phyloP scores from a whole-genome alignment of 371 early-diverging fungal genomes.

The Mucor piriformis region DNA sequence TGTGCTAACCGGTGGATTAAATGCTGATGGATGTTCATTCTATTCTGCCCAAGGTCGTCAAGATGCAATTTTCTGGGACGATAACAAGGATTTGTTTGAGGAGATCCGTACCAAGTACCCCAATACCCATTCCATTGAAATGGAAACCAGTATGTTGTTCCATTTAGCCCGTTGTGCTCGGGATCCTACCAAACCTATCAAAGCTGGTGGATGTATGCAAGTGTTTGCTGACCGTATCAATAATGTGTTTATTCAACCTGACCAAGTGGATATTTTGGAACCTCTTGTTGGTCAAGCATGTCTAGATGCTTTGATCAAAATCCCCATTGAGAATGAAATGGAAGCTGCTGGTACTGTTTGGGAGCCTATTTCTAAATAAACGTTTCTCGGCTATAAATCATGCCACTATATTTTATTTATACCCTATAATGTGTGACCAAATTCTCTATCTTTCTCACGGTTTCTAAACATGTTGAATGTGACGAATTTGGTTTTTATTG shows the following conservation, averaged over 20 bases:
- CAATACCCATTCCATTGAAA: conserved; percentile 77
- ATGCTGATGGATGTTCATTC: conserved; percentile 90
- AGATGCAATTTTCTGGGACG: conserved; percentile 80
- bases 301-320: conserved; percentile 71
- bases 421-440: too few relatives aligned
- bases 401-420: neutral
- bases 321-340: conserved; percentile 48
- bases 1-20: conserved; percentile 74
- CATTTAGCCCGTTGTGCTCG: conserved; percentile 74
- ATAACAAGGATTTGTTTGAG: conserved; percentile 68
- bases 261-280: conserved; percentile 63
- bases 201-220: conserved; percentile 83
- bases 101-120: conserved; percentile 58
- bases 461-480: too few relatives aligned
- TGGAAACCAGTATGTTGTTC: conserved; percentile 90
- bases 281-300: conserved; percentile 70
- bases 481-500: too few relatives aligned
- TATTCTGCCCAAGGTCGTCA: conserved; percentile 89
- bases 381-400: neutral
- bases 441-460: too few relatives aligned
- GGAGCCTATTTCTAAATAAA: conserved; percentile 37
- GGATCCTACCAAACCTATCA: conserved; percentile 53
- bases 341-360: conserved; percentile 67
- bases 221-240: conserved; percentile 81
- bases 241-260: conserved; percentile 76